Evolutionary conservation across 2,329 filamentous ascomycete genomes (phyloP).

Genomic region (Neonectria neomacrospora): DNA sequence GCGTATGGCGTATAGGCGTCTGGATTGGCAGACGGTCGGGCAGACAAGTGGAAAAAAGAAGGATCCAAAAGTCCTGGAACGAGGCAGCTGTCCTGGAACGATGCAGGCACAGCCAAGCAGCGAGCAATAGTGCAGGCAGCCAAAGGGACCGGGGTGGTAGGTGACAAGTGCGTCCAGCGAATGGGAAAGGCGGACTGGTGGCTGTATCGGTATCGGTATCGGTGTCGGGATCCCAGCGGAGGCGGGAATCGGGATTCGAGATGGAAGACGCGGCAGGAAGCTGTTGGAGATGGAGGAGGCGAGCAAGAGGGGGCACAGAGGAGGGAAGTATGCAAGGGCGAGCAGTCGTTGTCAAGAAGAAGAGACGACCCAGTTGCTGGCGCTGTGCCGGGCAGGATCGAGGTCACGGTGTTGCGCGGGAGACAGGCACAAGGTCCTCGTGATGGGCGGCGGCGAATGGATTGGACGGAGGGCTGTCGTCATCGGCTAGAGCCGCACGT

Average conservation of each 20-base stretch:
- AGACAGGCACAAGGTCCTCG: conserved; percentile 37
- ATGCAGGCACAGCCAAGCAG: conserved; percentile 35
- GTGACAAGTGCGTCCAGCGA: conserved; percentile 18
- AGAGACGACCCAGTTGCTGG: background rate
- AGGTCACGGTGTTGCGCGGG: conserved; percentile 38
- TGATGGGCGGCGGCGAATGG: conserved; percentile 42
- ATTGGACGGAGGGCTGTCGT: conserved; percentile 40
- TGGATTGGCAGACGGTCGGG: conserved; percentile 24
- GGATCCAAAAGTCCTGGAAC: conserved; percentile 23
- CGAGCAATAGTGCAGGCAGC: conserved; percentile 26
- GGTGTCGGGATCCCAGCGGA: conserved; percentile 21
- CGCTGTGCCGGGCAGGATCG: conserved; percentile 12
- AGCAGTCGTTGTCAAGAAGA: background rate
- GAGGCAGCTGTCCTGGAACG: conserved; percentile 33
- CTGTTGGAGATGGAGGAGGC: background rate
- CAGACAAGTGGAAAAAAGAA: conserved; percentile 37
- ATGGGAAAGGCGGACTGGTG: conserved; percentile 8
- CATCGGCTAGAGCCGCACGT: conserved; percentile 46
- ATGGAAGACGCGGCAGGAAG: conserved; percentile 1
- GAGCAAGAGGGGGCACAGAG: background rate
- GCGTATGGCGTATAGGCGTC: background rate
- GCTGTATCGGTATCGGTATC: conserved; percentile 16
- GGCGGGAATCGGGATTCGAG: conserved; percentile 14
- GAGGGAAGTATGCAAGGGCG: background rate
- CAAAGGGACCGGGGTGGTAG: conserved; percentile 26